phyloP scores from a whole-genome alignment of 805 yeast species.

The Candida dajiaensis region DNA sequence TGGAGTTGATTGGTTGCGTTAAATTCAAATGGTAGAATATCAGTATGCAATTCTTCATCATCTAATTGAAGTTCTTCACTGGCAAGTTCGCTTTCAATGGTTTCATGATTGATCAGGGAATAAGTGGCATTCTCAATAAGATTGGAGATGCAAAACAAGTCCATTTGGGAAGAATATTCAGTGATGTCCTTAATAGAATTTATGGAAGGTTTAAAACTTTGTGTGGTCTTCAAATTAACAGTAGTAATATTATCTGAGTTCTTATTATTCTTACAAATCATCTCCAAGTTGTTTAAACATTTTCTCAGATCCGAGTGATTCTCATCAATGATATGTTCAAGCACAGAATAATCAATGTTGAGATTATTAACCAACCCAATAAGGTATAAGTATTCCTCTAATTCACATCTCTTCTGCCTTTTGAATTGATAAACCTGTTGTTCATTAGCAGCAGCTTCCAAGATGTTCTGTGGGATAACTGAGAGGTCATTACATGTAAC shows the following conservation, averaged over 20 bases:
- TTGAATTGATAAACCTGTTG: constrained; percentile 31
- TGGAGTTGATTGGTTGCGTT: constrained; percentile 24
- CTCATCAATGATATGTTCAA: constrained; percentile 25
- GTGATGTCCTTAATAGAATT: constrained; percentile 4
- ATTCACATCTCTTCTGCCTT: constrained; percentile 11
- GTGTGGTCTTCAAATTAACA: neutral
- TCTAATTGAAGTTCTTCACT: constrained; percentile 29
- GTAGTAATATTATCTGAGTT: neutral
- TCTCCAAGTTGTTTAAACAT: constrained; percentile 32
- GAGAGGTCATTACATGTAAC: constrained; percentile 51
- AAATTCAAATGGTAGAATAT: constrained; percentile 34
- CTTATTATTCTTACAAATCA: neutral
- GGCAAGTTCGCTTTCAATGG: constrained; percentile 28
- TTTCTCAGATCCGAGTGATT: constrained; percentile 39
- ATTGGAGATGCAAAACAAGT: constrained; percentile 13
- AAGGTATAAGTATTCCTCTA: constrained; percentile 35
- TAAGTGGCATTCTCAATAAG: constrained; percentile 4
- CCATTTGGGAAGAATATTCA: neutral
- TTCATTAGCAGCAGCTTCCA: constrained; percentile 40
- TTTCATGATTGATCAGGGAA: constrained; percentile 13
- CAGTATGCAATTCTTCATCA: constrained; percentile 26
- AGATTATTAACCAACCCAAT: constrained; percentile 32
- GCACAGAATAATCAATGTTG: constrained; percentile 25
- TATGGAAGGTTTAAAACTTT: neutral
- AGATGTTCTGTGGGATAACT: constrained; percentile 42